Conservation (phyloP, 2,329 filamentous ascomycete species). For the Coleophoma crateriformis region DNA sequence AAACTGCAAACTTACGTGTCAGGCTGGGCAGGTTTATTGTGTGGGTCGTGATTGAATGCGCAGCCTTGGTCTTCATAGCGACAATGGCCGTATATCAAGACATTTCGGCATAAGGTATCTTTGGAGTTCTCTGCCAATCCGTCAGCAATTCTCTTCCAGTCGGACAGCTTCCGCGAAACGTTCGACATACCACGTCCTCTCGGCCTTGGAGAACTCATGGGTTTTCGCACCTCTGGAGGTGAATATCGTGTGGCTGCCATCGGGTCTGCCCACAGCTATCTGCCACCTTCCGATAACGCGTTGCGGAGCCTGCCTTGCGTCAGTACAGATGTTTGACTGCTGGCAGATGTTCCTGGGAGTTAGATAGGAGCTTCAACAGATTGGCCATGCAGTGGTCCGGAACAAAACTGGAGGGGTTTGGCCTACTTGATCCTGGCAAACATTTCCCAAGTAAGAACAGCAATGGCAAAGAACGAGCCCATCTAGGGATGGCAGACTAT, state of each 20-base stretch:
- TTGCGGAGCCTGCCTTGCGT: conserved; percentile 18
- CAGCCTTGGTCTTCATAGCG: conserved; percentile 87
- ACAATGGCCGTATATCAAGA: conserved; percentile 89
- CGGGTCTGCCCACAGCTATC: conserved; percentile 20
- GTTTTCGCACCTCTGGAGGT: conserved; percentile 25
- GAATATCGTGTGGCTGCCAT: conserved; percentile 27
- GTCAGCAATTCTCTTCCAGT: conserved; percentile 11
- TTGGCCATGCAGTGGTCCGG: no score
- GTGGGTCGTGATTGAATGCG: conserved; percentile 81
- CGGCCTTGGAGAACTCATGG: conserved; percentile 48
- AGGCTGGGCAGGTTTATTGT: conserved; percentile 44
- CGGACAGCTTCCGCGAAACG: background rate
- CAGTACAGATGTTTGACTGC: no score
- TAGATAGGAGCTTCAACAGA: no score
- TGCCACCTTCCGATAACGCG: conserved; percentile 22
- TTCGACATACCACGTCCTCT: conserved; percentile 46
- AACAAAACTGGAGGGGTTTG: background rate
- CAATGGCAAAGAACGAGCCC: conserved; percentile 6
- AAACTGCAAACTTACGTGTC: conserved; percentile 40
- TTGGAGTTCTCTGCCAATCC: conserved; percentile 61
- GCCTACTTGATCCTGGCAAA: conserved; percentile 23
- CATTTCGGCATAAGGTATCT: conserved; percentile 87
- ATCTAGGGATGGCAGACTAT: conserved; percentile 5
- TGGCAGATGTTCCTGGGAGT: no score
- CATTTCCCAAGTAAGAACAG: conserved; percentile 16